These are phyloP conservation scores for Thecaphora thlaspeos DNA, from an alignment of 1,284 basidiomycete species.

Conservation along the genomic window DNA sequence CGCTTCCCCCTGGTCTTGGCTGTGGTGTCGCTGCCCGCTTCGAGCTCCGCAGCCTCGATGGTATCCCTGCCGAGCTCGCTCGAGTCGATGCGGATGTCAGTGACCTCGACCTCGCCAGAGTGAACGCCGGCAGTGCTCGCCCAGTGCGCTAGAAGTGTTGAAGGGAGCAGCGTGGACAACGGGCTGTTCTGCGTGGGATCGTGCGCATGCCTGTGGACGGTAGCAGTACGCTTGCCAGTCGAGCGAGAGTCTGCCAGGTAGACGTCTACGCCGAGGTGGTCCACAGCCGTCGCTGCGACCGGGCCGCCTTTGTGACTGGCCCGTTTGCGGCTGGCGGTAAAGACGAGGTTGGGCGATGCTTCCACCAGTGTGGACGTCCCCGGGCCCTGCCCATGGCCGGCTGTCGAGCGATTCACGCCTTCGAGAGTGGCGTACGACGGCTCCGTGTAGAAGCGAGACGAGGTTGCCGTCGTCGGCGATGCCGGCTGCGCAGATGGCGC, in stretches of 20 bases:
- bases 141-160: neutral
- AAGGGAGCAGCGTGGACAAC: neutral
- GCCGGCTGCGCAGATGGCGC: no score
- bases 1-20: no score
- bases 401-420: no score
- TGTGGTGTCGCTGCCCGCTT: no score
- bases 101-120: neutral
- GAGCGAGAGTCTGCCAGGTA: slow-evolving; percentile 1
- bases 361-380: slow-evolving; percentile 13
- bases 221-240: neutral
- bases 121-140: neutral
- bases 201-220: neutral
- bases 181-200: neutral
- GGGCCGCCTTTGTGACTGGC: no score
- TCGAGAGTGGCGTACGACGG: no score
- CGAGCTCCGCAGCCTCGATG: slow-evolving; percentile 5
- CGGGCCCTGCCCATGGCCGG: no score
- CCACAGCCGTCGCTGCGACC: neutral
- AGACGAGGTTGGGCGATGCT: slow-evolving; percentile 20
- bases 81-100: slow-evolving; percentile 5
- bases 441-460: no score
- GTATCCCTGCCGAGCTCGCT: no score
- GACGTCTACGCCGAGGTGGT: neutral
- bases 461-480: no score
- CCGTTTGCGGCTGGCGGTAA: slow-evolving; percentile 5